These are phyloP conservation scores for Zygosaccharomyces sapae DNA, from an alignment of 1,139 yeast genomes.

Conservation along the genomic window DNA sequence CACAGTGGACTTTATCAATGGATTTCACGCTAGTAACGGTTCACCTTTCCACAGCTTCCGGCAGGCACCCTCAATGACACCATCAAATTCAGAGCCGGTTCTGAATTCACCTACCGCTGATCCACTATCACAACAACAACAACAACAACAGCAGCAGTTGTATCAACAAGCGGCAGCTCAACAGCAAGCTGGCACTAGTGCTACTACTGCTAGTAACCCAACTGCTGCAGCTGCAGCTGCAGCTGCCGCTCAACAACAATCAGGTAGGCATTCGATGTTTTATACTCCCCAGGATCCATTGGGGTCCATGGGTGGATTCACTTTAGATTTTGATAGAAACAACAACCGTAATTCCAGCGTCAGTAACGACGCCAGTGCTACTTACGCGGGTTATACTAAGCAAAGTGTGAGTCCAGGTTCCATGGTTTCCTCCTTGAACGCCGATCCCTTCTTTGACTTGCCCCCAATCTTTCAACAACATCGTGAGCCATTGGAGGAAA, in stretches of 20 bases:
- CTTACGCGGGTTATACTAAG: conserved; percentile 16
- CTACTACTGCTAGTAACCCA: conserved; percentile 1
- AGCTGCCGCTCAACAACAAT: neutral
- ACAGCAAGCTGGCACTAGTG: conserved; percentile 7
- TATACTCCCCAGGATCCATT: conserved; percentile 13
- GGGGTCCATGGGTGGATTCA: conserved; percentile 8
- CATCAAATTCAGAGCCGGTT: conserved; percentile 17
- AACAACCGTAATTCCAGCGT: conserved; percentile 3
- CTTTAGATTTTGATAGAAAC: conserved; percentile 13
- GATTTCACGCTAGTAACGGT: conserved; percentile 16
- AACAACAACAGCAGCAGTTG: conserved; percentile 1
- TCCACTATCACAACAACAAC: conserved; percentile 5
- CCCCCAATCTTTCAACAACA: conserved; percentile 12
- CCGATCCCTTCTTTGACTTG: conserved; percentile 12
- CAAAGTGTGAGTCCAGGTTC: conserved; percentile 14
- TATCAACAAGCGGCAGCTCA: conserved; percentile 2
- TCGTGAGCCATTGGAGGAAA: conserved; percentile 11
- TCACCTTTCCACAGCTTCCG: conserved; percentile 12
- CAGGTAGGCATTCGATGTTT: conserved; percentile 5
- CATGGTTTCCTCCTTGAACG: conserved; percentile 16
- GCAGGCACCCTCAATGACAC: conserved; percentile 13
- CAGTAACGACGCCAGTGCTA: neutral
- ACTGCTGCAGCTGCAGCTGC: neutral
- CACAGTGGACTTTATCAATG: conserved; percentile 29
- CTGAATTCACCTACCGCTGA: conserved; percentile 9